Evolutionary conservation across 2,329 filamentous ascomycete genomes (phyloP), one percentile per base, ranked within the genome.

Genomic region (Lomentospora prolificans): DNA sequence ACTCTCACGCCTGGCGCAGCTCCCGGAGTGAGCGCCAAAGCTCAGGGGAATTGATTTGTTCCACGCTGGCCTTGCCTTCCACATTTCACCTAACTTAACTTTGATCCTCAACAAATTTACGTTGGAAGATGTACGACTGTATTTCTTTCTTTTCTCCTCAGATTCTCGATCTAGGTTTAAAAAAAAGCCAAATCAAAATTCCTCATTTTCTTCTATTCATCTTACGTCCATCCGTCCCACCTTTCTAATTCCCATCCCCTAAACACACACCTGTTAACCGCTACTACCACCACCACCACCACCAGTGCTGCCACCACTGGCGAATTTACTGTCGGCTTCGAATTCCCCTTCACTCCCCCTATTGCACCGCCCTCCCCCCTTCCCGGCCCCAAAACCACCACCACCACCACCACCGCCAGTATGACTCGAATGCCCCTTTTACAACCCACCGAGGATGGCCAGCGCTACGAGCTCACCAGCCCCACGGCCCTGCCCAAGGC

Each of bases 401-500:
- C n/a, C n/a, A n/a, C n/a, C n/a, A n/a, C n/a, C n/a, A n/a, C n/a
- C n/a, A n/a, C n/a, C n/a, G n/a, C 33, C 50, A 46, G 46, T 10
- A 55, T 55, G 53, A 33, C 50, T 3, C 50, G 27, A 33, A 48
- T 48, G 44, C 46, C 46, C n/a, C 56, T 73, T 57, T 61, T 74
- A 39, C 68, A 66, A 70, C 75, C 60, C 63, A 74, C 75, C 5
- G 64, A 74, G 25, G 66, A 76, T 65, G 78, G 77, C 54, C 69
- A 74, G 51, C 78, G 78, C 60, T 81, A 79, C 65, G 77, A 80
- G 64, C 73, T 82, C 59, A 71, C 68, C 52, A 77, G 73, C 63
- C 75, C 78, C n/a, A 79, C 76, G 24, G 76, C 75, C 41, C 68
- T 82, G 72, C 77, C 78, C 53, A 77, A 79, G 65, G 77, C 78